Evolutionary conservation across 2,329 filamentous ascomycete genomes (phyloP).

Genomic region (Cladorrhinum sp.): DNA sequence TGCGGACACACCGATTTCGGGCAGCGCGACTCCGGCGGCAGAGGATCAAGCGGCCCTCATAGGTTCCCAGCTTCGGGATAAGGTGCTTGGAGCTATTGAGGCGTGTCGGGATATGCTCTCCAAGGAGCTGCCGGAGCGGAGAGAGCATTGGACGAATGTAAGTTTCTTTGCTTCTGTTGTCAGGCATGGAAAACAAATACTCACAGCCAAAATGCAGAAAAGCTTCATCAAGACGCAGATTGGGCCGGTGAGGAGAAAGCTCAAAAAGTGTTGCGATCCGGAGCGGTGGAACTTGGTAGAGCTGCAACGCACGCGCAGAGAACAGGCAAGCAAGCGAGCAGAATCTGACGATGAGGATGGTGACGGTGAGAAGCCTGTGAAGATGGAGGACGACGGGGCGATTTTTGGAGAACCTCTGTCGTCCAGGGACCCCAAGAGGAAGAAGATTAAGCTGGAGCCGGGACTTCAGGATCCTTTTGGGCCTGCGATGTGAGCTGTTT

Average conservation of each 20-base stretch:
- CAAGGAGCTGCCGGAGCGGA: conserved; percentile 55
- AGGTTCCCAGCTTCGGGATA: conserved; percentile 39
- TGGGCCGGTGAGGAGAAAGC: conserved; percentile 56
- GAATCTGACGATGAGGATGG: conserved; percentile 33
- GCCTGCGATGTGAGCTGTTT: conserved; percentile 21
- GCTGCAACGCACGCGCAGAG: conserved; percentile 62
- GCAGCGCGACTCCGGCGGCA: conserved; percentile 14
- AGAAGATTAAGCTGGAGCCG: conserved; percentile 36
- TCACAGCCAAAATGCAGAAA: conserved; percentile 30
- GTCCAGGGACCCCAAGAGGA: conserved; percentile 43
- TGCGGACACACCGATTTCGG: conserved; percentile 24
- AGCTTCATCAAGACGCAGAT: conserved; percentile 41
- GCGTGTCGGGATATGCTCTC: conserved; percentile 54
- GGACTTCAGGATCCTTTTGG: conserved; percentile 48
- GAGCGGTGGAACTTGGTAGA: conserved; percentile 70
- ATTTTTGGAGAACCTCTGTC: conserved; percentile 43
- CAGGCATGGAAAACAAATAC: not conserved
- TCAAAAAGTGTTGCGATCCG: conserved; percentile 71
- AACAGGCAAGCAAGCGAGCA: conserved; percentile 44
- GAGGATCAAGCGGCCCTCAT: conserved; percentile 29
- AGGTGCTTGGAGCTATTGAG: conserved; percentile 48
- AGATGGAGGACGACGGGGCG: conserved; percentile 38
- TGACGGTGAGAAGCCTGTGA: not conserved
- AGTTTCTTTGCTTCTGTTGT: conserved; percentile 24
- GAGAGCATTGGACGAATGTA: conserved; percentile 54